Conservation (phyloP, 1,139 yeast species). For the Debaryomycetaceae sp. region DNA sequence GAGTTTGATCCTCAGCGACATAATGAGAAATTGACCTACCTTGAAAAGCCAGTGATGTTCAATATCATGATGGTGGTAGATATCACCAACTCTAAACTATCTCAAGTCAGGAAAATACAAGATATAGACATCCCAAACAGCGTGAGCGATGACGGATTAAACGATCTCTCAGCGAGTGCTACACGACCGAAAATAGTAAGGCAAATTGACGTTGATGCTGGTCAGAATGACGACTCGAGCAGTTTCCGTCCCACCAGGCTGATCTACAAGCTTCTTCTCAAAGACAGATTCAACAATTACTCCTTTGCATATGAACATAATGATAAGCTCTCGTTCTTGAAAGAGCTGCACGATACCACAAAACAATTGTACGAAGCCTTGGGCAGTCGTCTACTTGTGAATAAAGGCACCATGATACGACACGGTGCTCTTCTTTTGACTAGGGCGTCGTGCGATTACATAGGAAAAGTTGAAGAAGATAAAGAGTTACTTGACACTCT, state of each 20-base stretch:
- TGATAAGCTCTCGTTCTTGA: slow-evolving; percentile 33
- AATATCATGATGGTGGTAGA: slow-evolving; percentile 32
- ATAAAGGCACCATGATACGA: slow-evolving; percentile 28
- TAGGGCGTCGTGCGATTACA: slow-evolving; percentile 28
- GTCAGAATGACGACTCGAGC: slow-evolving; percentile 2
- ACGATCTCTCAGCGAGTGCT: slow-evolving; percentile 11
- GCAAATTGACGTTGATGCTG: slow-evolving; percentile 30
- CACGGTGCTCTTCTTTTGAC: slow-evolving; percentile 35
- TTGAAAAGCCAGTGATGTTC: slow-evolving; percentile 20
- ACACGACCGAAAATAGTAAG: slow-evolving; percentile 21
- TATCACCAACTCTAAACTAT: slow-evolving; percentile 31
- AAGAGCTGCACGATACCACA: slow-evolving; percentile 13
- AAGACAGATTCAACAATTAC: slow-evolving; percentile 28
- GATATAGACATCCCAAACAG: slow-evolving; percentile 37
- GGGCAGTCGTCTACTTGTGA: slow-evolving; percentile 35
- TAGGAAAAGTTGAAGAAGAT: slow-evolving; percentile 26
- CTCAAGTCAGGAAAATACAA: slow-evolving; percentile 40
- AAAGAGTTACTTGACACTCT: slow-evolving; percentile 22
- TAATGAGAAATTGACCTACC: slow-evolving; percentile 6
- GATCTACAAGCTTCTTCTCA: slow-evolving; percentile 32
- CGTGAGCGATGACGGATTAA: slow-evolving; percentile 37
- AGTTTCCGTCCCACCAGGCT: slow-evolving; percentile 7
- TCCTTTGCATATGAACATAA: slow-evolving; percentile 39
- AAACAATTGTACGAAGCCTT: slow-evolving; percentile 36
- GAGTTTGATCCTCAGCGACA: slow-evolving; percentile 12